Conservation (phyloP, 441 rosid genomes). For the Eruca vesicaria region DNA sequence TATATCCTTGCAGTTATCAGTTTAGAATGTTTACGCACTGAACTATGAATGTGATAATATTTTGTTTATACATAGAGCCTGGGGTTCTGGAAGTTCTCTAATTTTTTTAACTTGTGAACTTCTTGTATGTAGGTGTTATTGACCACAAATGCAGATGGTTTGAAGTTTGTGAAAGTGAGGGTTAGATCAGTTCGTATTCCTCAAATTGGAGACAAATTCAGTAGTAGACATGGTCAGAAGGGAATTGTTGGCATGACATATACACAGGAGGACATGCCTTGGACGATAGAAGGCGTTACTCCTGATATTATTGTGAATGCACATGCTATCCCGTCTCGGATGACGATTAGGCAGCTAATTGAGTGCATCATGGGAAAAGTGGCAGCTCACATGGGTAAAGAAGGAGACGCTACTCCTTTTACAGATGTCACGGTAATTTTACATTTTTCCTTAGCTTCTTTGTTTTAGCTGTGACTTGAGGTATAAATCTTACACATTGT, state of each 20-base stretch:
- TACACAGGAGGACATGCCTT: slow-evolving; percentile 99
- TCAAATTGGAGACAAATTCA: slow-evolving; percentile 96
- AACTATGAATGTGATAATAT: slow-evolving; percentile 1
- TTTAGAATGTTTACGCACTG: too few relatives aligned
- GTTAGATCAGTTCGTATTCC: slow-evolving; percentile 96
- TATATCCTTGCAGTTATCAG: too few relatives aligned
- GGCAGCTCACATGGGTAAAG: slow-evolving; percentile 99
- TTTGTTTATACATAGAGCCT: not conserved
- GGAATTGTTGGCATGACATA: slow-evolving; percentile 99
- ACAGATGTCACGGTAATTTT: slow-evolving; percentile 93
- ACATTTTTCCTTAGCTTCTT: slow-evolving; percentile 5
- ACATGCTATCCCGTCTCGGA: slow-evolving; percentile 98
- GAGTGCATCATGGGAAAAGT: slow-evolving; percentile 99
- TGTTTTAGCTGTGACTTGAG: not conserved
- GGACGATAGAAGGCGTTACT: slow-evolving; percentile 96
- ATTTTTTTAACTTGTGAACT: slow-evolving; percentile 14
- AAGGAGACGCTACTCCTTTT: slow-evolving; percentile 98
- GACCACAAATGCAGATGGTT: slow-evolving; percentile 96
- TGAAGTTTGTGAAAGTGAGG: slow-evolving; percentile 98
- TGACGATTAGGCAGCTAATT: slow-evolving; percentile 98
- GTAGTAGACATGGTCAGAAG: slow-evolving; percentile 99
- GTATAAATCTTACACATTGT: not conserved
- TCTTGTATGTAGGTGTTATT: slow-evolving; percentile 70
- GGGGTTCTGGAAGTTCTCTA: slow-evolving; percentile 43
- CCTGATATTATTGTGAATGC: slow-evolving; percentile 97